A percentile compares a stretch with the other conserved stretches of the same genome.
phyloP scores from a whole-genome alignment of 352 stramenopile species.

The Pythium oligandrum region DNA sequence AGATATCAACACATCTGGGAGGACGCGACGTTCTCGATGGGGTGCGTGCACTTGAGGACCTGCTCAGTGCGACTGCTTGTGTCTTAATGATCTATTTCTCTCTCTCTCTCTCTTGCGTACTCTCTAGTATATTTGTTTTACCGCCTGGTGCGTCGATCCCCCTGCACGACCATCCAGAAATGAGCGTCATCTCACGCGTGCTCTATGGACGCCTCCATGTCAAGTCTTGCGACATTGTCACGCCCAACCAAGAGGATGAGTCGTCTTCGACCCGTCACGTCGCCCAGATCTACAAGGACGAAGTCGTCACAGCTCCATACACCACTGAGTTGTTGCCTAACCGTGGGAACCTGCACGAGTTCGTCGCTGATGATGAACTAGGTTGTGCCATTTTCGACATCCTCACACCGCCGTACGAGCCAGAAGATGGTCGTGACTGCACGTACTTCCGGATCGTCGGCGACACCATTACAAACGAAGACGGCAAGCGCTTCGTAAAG shows the following conservation, averaged over 20 bases:
- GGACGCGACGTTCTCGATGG: constrained; percentile 74
- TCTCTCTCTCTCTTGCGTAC: neutral
- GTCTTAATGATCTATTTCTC: neutral
- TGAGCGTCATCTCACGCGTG: constrained; percentile 81
- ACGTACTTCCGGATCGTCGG: constrained; percentile 64
- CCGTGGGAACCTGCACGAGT: constrained; percentile 73
- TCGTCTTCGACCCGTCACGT: constrained; percentile 8
- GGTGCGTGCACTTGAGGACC: constrained; percentile 23
- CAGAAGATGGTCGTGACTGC: constrained; percentile 56
- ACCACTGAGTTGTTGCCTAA: constrained; percentile 70
- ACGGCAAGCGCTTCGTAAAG: constrained; percentile 9
- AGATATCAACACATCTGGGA: constrained; percentile 82
- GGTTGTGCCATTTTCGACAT: constrained; percentile 86
- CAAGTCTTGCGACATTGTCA: constrained; percentile 56
- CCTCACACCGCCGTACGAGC: constrained; percentile 78
- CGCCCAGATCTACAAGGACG: constrained; percentile 39
- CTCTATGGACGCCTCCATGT: constrained; percentile 70
- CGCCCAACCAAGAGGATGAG: constrained; percentile 11
- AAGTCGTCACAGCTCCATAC: constrained; percentile 39
- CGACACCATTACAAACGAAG: constrained; percentile 12
- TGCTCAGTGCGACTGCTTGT: neutral
- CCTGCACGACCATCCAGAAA: constrained; percentile 78
- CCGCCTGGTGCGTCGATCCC: constrained; percentile 64
- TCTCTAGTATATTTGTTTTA: constrained; percentile 75
- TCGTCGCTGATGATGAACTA: constrained; percentile 58